These are phyloP conservation scores for Starmerella riodocensis DNA, from an alignment of 805 yeast species.

Conservation along the genomic window DNA sequence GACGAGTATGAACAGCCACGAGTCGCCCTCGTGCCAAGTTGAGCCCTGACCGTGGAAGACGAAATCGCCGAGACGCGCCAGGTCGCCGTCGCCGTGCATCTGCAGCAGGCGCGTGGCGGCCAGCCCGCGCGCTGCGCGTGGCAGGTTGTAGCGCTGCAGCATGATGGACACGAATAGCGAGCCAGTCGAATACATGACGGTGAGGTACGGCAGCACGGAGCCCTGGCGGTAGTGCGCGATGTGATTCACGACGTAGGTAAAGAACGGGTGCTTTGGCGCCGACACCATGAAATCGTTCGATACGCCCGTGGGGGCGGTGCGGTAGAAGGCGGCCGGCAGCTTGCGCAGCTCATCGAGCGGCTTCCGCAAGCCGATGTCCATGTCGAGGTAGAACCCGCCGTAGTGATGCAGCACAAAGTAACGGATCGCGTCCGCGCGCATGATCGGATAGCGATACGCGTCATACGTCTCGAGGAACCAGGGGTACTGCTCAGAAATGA, in stretches of 20 bases:
- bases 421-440: conserved; percentile 82
- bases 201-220: conserved; percentile 77
- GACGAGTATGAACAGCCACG: conserved; percentile 63
- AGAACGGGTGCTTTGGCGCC: conserved; percentile 76
- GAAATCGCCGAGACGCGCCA: conserved; percentile 34
- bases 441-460: conserved; percentile 62
- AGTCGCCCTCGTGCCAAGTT: conserved; percentile 87
- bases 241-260: conserved; percentile 52
- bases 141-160: conserved; percentile 73
- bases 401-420: conserved; percentile 71
- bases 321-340: conserved; percentile 75
- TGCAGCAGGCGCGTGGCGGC: conserved; percentile 21
- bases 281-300: conserved; percentile 90
- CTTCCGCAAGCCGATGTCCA: conserved; percentile 78
- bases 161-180: conserved; percentile 75
- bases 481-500: conserved; percentile 64
- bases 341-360: conserved; percentile 66
- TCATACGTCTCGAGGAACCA: conserved; percentile 80
- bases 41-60: conserved; percentile 71
- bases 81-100: background rate
- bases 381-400: conserved; percentile 83
- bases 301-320: conserved; percentile 80
- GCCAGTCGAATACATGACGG: conserved; percentile 89
- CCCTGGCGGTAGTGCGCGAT: conserved; percentile 52
- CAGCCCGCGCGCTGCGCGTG: conserved; percentile 30